Evolutionary conservation across 2,329 filamentous ascomycete genomes (phyloP), one percentile per base, ranked within the genome.

Genomic region (Moelleriella libera): DNA sequence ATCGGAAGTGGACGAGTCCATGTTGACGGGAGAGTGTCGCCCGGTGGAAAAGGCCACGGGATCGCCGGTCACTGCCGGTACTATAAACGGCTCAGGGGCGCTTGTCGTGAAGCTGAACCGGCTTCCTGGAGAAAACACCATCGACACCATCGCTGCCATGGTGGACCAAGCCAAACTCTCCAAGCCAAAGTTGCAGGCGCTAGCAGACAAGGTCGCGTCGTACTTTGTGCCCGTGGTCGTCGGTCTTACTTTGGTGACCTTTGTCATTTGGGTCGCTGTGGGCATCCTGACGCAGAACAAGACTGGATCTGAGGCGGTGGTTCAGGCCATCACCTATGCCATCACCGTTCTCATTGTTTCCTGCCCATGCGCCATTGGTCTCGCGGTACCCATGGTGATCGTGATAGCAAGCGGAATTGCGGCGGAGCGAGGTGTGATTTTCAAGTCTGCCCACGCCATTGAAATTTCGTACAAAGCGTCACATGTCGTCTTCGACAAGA

Each of bases 401-500:
- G 76, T 88, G 0, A 80, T 89, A 43, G 76, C 79, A 0, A 76
- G 78, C 12, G 82, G 83, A 1, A 70, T 84, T 1, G 82, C 78
- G 0, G 83, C 84, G 0, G 64, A 71, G 44, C 62, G 66, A 8
- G 84, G 85, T 0, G 68, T 89, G 12, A 73, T 89, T 29, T 80
- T 89, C 64, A 85, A 85, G 56, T 73, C 78, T 1, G 75, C 80
- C 0, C 69, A 78, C 41, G 72, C 71, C 2, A 76, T 86, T 21
- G 83, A 88, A 57, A 62, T 74, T 1, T 79, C 76, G 0, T 66
- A 74, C 47, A 80, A 76, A 49, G 66, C 75, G 0, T 72, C 77
- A 0, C 78, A 88, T 54, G 74, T 88, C 2, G 72, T 90, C 0
- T 84, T 90, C 53, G 85, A 90, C 67, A 90, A 90, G 63, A 90